Base-by-base conservation (phyloP, 345 rosid species). In the Linum lewisii region DNA sequence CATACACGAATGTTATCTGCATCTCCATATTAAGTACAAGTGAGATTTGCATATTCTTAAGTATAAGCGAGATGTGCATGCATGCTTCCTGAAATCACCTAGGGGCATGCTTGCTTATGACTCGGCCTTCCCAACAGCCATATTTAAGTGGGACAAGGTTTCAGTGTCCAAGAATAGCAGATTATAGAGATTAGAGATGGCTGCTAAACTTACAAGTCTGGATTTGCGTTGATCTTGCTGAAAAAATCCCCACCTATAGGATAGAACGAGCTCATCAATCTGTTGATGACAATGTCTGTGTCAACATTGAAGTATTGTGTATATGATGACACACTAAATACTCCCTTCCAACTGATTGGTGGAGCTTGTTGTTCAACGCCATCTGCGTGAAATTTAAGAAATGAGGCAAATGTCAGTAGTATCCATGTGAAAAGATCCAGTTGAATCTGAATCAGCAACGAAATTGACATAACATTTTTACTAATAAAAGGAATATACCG, bases 201-300 rank as follows among this genome's bases (percentile, higher is more conserved):
- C 59, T 62, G 18, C 36, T 21, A 26, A 51, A 82, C 97, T 93
- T 75, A 89, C 97, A 93, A 72, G 75, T 89, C 97, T 57, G 97
- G 99, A 67, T 93, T 89, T 26, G 96, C 95, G 69, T 87, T 88
- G 24, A 85, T 89, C 77, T 89, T 93, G 81, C 68, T 77, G 82
- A 82, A 93, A 74, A 93, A 93, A 73, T 87, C 86, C 13, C 87
- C 97, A 65, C 71, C 71, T 7, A 66, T 60, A n/a, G 96, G 96
- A 70, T 74, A 76, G 50, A 93, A 66, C 3, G 97, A 89, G 73
- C 86, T 84, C 73, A 85, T 66, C 78, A 89, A 58, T 78, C 97
- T 81, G 77, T 84, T 87, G 59, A 85, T 7, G 37, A 93, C 95
- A 74, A 84, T 60, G 54, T 89, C 97, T 0, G 97, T 84, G 68